Conservation (phyloP, 2,329 filamentous ascomycete genomes). For the Mycogone perniciosa region DNA sequence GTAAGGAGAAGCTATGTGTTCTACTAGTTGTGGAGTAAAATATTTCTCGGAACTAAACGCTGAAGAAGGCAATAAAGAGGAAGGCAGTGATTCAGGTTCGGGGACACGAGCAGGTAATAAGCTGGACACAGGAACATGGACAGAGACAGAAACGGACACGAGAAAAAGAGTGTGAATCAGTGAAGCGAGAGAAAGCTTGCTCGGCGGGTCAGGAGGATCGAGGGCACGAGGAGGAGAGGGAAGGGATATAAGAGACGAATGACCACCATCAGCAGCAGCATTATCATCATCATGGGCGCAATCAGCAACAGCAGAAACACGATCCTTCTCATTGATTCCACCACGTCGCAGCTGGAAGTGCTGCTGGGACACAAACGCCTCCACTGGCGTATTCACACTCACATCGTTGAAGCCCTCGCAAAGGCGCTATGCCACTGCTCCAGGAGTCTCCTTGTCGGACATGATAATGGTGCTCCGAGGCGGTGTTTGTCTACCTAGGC, state of each 20-base stretch:
- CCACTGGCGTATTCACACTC: background rate
- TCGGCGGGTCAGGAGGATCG: conserved; percentile 4
- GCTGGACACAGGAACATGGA: conserved; percentile 3
- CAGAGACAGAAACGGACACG: conserved; percentile 3
- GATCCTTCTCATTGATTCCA: too few species aligned
- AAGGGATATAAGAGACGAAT: background rate
- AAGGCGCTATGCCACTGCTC: background rate
- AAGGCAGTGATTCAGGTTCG: background rate
- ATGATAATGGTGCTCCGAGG: background rate
- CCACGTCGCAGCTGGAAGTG: background rate
- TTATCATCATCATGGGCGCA: background rate
- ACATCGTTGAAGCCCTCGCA: background rate
- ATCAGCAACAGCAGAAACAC: background rate
- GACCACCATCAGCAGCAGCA: background rate
- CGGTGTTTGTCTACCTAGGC: background rate
- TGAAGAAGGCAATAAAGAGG: conserved; percentile 1
- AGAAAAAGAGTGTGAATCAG: conserved; percentile 13
- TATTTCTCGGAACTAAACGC: background rate
- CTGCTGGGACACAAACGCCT: background rate
- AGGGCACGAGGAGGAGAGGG: conserved; percentile 4
- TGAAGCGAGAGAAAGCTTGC: conserved; percentile 7
- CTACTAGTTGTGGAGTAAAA: background rate
- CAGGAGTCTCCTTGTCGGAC: background rate
- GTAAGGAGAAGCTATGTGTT: conserved; percentile 2
- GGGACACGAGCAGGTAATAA: conserved; percentile 7